Conservation (phyloP, 2,329 filamentous ascomycete species). For the Aureobasidium musti region DNA sequence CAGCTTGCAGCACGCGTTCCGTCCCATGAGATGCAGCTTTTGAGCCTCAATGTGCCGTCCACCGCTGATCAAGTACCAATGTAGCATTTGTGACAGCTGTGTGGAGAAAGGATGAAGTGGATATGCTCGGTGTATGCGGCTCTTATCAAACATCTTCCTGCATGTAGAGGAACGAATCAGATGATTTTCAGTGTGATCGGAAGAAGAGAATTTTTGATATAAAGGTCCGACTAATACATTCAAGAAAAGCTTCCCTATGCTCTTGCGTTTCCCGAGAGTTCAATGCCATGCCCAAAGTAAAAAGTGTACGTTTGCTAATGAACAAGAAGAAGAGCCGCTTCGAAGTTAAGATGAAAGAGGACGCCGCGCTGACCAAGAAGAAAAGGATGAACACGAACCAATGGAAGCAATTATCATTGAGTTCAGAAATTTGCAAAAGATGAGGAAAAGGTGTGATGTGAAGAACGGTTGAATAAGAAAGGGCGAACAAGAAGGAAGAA, state of each 20-base stretch:
- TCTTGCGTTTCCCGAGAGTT: neutral
- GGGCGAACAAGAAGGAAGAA: constrained; percentile 12
- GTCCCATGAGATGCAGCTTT: neutral
- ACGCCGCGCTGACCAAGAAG: constrained; percentile 24
- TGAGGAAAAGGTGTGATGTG: neutral
- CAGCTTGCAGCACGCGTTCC: neutral
- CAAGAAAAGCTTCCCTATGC: neutral
- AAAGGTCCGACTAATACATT: constrained; percentile 7
- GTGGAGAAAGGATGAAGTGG: neutral
- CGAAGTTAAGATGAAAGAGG: neutral
- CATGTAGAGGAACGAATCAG: neutral
- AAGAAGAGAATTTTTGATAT: neutral
- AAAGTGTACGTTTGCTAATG: constrained; percentile 8
- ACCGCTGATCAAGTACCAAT: neutral
- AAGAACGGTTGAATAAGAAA: constrained; percentile 3
- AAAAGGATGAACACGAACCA: constrained; percentile 8
- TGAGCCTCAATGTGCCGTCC: neutral
- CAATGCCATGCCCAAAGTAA: constrained; percentile 6
- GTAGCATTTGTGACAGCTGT: constrained; percentile 1
- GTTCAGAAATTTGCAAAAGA: constrained; percentile 6
- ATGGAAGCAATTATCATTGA: constrained; percentile 27
- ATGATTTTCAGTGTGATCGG: neutral
- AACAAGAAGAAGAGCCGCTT: constrained; percentile 4
- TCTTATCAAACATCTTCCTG: neutral
- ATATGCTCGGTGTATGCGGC: neutral